Evolutionary conservation across 1,139 yeast genomes (phyloP).

Genomic region (Casaregolazyma suthepensis): DNA sequence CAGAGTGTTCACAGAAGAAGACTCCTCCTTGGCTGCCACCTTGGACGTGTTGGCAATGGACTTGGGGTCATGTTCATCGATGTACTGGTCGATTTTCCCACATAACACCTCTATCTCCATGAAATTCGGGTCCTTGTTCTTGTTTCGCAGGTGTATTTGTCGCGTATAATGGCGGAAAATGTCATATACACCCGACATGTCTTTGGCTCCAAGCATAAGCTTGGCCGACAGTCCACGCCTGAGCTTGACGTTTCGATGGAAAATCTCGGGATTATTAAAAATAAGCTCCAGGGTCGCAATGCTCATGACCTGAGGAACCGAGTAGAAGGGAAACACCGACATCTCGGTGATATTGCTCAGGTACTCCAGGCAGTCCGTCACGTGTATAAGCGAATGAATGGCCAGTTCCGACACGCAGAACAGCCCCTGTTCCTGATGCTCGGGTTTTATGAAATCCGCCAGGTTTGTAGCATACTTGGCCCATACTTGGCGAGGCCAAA

Average conservation of each 20-base stretch:
- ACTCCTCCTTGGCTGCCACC: constrained; percentile 13
- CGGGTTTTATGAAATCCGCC: constrained; percentile 50
- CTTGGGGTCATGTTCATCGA: constrained; percentile 44
- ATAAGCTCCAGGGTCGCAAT: constrained; percentile 86
- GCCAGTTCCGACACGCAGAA: constrained; percentile 79
- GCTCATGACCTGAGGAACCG: constrained; percentile 98
- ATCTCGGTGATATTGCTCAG: constrained; percentile 75
- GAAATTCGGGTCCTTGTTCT: constrained; percentile 82
- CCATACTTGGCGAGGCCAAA: constrained; percentile 98
- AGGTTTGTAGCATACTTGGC: constrained; percentile 51
- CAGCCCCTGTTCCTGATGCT: constrained; percentile 43
- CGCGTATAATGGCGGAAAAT: constrained; percentile 71
- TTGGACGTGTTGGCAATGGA: constrained; percentile 13
- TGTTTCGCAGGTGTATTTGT: constrained; percentile 69
- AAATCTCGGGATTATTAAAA: constrained; percentile 71
- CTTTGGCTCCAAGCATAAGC: constrained; percentile 67
- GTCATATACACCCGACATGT: constrained; percentile 66
- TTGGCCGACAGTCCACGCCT: constrained; percentile 87
- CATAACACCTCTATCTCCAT: constrained; percentile 76
- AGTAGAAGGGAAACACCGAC: constrained; percentile 83
- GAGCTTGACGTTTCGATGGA: constrained; percentile 72
- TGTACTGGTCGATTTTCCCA: constrained; percentile 81
- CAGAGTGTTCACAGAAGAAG: constrained; percentile 14
- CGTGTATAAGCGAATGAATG: constrained; percentile 72
- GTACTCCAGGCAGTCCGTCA: constrained; percentile 68